Evolutionary conservation across 176 grass and related monocot species (phyloP).

Genomic region (Dendrocalamus sinicus): DNA sequence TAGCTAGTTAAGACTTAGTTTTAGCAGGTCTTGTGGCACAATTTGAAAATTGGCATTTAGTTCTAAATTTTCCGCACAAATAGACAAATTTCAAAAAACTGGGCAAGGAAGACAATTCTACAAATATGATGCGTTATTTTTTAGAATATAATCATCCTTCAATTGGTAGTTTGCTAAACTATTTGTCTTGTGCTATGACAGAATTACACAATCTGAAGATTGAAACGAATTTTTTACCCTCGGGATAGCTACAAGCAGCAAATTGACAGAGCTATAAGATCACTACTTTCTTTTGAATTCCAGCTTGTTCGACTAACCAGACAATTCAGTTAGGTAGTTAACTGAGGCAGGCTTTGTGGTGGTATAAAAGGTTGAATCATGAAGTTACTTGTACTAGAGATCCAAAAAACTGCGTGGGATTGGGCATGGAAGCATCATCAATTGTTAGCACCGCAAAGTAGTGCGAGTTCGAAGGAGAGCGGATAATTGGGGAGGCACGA

Average conservation of each 20-base stretch:
- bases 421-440: constrained; percentile 34
- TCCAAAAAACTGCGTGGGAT: constrained; percentile 8
- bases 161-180: constrained; percentile 13
- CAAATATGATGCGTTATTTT: constrained; percentile 20
- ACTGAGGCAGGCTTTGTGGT: background rate
- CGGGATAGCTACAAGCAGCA: constrained; percentile 11
- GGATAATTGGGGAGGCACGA: background rate
- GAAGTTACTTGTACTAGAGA: constrained; percentile 1
- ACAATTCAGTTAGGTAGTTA: constrained; percentile 7
- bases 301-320: constrained; percentile 9
- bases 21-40: background rate
- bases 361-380: background rate
- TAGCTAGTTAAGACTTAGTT: constrained; percentile 17
- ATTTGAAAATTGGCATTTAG: background rate
- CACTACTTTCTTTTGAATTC: background rate
- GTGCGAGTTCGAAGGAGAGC: background rate
- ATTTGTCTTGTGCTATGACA: background rate
- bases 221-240: background rate
- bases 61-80: background rate
- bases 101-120: background rate
- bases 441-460: background rate
- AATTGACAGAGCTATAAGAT: background rate
- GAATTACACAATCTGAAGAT: constrained; percentile 6
- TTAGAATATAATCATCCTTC: background rate
- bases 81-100: constrained; percentile 11